Evolutionary conservation across 208 protist species (phyloP), one percentile per base, ranked within the genome.

Genomic region (Crithidia mellificae): DNA sequence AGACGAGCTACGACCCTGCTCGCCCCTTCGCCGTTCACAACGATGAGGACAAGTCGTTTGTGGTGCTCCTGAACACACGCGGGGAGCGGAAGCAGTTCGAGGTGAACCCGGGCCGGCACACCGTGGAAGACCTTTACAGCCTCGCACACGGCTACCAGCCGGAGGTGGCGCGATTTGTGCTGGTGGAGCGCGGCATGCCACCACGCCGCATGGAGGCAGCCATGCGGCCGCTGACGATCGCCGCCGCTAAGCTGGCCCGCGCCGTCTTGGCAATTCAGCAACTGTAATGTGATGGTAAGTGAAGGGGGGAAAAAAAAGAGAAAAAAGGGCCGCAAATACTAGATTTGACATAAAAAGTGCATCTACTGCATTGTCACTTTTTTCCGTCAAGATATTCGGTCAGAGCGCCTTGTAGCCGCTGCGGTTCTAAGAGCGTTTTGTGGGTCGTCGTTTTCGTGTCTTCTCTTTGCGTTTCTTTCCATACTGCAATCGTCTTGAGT

Each of bases 51-150:
- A 67, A 70, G n/a, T 78, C 84, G 27, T 77, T 78, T 39, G 52
- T 95, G 34, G 74, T 80, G 24, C 71, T 95, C 51, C 68, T 95
- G 19, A 91, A 83, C 59, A 78, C 84, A 41, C 54, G 66, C 0
- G 90, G 87, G 0, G 75, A 88, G 51, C 75, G 78, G 49, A 77
- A 72, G 47, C 81, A 91, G 68, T 73, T 93, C 5, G 79, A 66
- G 46, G 76, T 95, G 39, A 93, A 95, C 59, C 84, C 90, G 11
- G 72, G 69, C 3, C 83, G 82, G 0, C 87, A 93, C 74, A 91
- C 85, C 0, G 85, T 95, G 30, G 71, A 71, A 36, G 90, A 95
- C 59, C 63, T 95, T 29, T 93, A 91, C 76, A 25, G 56, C 32
- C 61, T 93, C 20, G 80, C 90, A 0, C 73, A 83, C 61, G 24